phyloP scores from a whole-genome alignment of 176 grass and related monocot genomes.

The Phragmites australis region DNA sequence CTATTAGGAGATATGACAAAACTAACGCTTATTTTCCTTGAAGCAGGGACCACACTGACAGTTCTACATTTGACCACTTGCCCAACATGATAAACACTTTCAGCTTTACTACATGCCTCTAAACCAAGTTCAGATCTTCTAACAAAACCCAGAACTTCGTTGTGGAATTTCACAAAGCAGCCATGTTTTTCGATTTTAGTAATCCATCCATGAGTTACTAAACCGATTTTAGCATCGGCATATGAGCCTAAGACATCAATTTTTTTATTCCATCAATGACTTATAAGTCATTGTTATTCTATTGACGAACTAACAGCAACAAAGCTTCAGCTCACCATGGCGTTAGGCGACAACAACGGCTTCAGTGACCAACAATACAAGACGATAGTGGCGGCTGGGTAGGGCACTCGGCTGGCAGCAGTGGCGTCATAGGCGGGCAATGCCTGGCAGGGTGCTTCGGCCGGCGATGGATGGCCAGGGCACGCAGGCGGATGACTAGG shows the following conservation, averaged over 20 bases:
- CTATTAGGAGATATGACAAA: conserved; percentile 76
- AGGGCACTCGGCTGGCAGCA: no score
- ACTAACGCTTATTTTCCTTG: conserved; percentile 81
- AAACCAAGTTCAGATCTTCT: conserved; percentile 91
- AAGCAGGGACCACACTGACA: conserved; percentile 58
- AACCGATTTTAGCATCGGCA: conserved; percentile 83
- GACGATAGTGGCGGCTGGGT: no score
- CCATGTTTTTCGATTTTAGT: conserved; percentile 96
- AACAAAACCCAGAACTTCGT: conserved; percentile 90
- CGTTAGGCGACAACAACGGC: no score
- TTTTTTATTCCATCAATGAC: no score
- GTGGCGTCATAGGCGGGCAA: no score
- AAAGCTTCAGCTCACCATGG: no score
- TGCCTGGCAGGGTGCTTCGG: no score
- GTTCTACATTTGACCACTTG: conserved; percentile 98
- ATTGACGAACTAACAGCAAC: no score
- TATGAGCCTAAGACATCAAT: conserved; percentile 76
- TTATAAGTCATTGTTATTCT: no score
- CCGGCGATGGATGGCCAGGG: no score
- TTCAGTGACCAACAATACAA: no score
- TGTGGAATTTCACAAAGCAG: conserved; percentile 92
- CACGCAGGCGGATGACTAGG: no score
- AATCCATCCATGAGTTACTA: conserved; percentile 94
- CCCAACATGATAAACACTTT: conserved; percentile 82
- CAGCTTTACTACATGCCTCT: conserved; percentile 70